These are phyloP conservation scores for Neofusicoccum ribis DNA, from an alignment of 2,329 filamentous ascomycete genomes.

Conservation along the genomic window DNA sequence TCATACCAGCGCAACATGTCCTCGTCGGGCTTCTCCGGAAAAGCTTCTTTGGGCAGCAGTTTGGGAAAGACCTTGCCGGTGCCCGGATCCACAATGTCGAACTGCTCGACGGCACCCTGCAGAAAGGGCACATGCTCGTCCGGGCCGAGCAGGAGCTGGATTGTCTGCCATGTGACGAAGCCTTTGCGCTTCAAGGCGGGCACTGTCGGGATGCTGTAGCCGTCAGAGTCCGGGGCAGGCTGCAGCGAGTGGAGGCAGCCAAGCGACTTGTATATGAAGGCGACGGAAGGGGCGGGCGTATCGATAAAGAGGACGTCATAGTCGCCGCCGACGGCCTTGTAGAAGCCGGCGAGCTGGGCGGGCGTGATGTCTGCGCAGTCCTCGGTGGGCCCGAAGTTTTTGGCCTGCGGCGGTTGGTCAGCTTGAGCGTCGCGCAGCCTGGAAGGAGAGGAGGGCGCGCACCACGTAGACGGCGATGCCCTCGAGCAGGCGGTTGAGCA, in stretches of 20 bases:
- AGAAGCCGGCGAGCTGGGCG: constrained; percentile 49
- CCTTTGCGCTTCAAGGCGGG: constrained; percentile 81
- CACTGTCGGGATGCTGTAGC: constrained; percentile 73
- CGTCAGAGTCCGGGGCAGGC: constrained; percentile 62
- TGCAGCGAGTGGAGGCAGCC: constrained; percentile 89
- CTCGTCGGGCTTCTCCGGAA: constrained; percentile 71
- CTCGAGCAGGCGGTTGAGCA: constrained; percentile 47
- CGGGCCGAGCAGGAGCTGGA: constrained; percentile 83
- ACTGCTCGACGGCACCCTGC: constrained; percentile 75
- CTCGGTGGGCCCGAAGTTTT: constrained; percentile 43
- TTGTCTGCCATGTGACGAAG: constrained; percentile 91
- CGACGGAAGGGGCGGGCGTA: constrained; percentile 72
- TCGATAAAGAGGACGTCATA: constrained; percentile 70
- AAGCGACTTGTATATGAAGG: constrained; percentile 88
- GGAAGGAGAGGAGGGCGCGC: constrained; percentile 2
- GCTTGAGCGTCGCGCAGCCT: not conserved
- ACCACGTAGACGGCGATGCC: constrained; percentile 51
- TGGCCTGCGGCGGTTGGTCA: constrained; percentile 33
- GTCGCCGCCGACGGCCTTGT: constrained; percentile 49
- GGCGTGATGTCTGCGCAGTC: constrained; percentile 50
- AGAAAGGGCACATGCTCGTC: constrained; percentile 85
- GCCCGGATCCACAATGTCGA: constrained; percentile 72
- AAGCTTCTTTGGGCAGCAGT: constrained; percentile 64
- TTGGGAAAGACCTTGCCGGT: constrained; percentile 61
- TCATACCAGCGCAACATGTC: constrained; percentile 89